Conservation (phyloP, 2,329 filamentous ascomycete species). For the Harringtonia aguacate region DNA sequence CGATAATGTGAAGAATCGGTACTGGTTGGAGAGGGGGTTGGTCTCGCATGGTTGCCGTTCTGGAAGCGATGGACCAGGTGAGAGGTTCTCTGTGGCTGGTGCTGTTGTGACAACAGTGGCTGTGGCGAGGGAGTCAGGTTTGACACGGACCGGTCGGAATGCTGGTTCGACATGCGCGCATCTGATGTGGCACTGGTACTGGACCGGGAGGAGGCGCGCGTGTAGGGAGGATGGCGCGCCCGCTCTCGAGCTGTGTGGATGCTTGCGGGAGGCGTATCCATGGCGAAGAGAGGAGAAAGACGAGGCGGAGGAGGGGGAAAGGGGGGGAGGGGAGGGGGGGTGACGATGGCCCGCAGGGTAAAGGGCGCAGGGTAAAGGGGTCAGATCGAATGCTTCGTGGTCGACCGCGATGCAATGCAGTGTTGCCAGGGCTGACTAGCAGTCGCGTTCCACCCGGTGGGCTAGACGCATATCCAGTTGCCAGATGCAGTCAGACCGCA, state of each 20-base stretch:
- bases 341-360: too few relatives aligned
- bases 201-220: conserved; percentile 7
- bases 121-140: conserved; percentile 8
- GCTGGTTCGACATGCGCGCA: not conserved
- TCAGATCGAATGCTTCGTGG: too few relatives aligned
- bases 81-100: not conserved
- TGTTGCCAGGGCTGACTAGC: too few relatives aligned
- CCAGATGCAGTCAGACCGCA: too few relatives aligned
- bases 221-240: conserved; percentile 5
- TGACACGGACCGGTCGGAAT: conserved; percentile 2
- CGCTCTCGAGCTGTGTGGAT: conserved; percentile 4
- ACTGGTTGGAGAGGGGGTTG: conserved; percentile 5
- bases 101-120: conserved; percentile 1
- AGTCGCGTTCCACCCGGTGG: too few relatives aligned
- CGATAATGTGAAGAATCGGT: conserved; percentile 5
- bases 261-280: conserved; percentile 7
- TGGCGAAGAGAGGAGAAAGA: conserved; percentile 1
- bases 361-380: too few relatives aligned
- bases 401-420: too few relatives aligned
- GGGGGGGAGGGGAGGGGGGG: too few relatives aligned
- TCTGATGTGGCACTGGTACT: conserved; percentile 3
- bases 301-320: not conserved
- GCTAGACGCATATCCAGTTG: too few relatives aligned
- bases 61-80: conserved; percentile 9
- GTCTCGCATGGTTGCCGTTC: conserved; percentile 1